A percentile compares a stretch with the other conserved stretches of the same genome.
Evolutionary conservation across 2,329 filamentous ascomycete genomes (phyloP).

Genomic region (Colletotrichum incanum): DNA sequence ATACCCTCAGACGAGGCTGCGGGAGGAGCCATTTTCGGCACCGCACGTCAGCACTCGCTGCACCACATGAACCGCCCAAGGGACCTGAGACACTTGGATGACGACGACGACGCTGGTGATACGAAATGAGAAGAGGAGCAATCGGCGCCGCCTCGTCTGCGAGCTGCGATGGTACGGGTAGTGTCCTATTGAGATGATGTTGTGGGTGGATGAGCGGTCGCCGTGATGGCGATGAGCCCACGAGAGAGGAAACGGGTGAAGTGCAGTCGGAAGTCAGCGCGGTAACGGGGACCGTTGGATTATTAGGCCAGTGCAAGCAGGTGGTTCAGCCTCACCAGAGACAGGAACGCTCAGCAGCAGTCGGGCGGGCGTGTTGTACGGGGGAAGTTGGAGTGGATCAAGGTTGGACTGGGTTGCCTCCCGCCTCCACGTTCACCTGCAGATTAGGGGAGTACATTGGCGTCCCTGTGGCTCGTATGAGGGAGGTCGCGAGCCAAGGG

Average conservation of each 20-base stretch:
- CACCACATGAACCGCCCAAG: slow-evolving; percentile 38
- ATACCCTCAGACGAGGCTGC: slow-evolving; percentile 44
- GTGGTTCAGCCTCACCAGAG: slow-evolving; percentile 41
- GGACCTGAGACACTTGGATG: slow-evolving; percentile 39
- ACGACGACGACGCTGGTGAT: slow-evolving; percentile 14
- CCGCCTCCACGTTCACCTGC: slow-evolving; percentile 37
- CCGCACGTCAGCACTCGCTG: slow-evolving; percentile 43
- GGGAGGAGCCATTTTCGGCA: slow-evolving; percentile 45
- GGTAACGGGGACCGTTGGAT: slow-evolving; percentile 41
- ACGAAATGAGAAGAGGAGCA: slow-evolving; percentile 24
- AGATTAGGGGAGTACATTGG: slow-evolving; percentile 31
- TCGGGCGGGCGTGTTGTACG: slow-evolving; percentile 20
- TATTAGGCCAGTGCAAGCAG: slow-evolving; percentile 37
- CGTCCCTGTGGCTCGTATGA: slow-evolving; percentile 28
- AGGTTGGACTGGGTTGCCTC: slow-evolving; percentile 43
- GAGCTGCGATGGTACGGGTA: neutral
- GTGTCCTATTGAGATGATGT: slow-evolving; percentile 2
- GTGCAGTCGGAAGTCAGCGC: slow-evolving; percentile 34
- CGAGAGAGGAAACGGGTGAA: slow-evolving; percentile 41
- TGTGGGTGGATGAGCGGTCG: slow-evolving; percentile 38
- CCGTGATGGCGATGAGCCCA: slow-evolving; percentile 44
- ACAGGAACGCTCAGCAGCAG: slow-evolving; percentile 6
- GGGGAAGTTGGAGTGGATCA: slow-evolving; percentile 19
- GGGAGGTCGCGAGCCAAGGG: neutral
- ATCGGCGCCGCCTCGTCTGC: slow-evolving; percentile 7